Evolutionary conservation across 2,329 filamentous ascomycete genomes (phyloP).

Genomic region (Cladorrhinum sp.): DNA sequence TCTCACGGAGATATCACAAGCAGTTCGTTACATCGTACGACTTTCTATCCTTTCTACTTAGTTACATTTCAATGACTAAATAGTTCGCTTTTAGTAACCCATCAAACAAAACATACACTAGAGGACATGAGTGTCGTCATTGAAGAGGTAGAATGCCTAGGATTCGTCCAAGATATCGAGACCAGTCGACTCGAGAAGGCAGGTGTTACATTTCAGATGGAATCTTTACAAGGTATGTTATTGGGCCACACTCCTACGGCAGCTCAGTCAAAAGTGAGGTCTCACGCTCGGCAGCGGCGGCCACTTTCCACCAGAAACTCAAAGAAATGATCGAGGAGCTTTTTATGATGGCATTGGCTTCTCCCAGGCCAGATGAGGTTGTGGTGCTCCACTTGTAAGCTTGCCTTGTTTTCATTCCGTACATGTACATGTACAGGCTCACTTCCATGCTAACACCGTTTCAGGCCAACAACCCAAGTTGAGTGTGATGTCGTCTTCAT

Average conservation of each 20-base stretch:
- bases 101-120: background rate
- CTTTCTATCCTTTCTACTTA: too few species aligned
- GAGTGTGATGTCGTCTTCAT: conserved; percentile 26
- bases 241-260: background rate
- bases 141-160: conserved; percentile 5
- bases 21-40: too few species aligned
- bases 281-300: conserved; percentile 5
- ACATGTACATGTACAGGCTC: too few species aligned
- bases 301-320: conserved; percentile 5
- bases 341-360: conserved; percentile 9
- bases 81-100: background rate
- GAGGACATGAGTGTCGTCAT: background rate
- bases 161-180: conserved; percentile 1
- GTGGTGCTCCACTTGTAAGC: conserved; percentile 16
- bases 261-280: background rate
- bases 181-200: conserved; percentile 5
- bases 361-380: conserved; percentile 11
- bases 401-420: background rate
- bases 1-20: too few species aligned
- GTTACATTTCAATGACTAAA: too few species aligned
- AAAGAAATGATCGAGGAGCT: conserved; percentile 20
- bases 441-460: background rate
- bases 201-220: conserved; percentile 25
- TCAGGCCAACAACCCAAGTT: conserved; percentile 25
- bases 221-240: conserved; percentile 15